phyloP scores from a whole-genome alignment of 441 rosid species.

The Erodium texanum region DNA sequence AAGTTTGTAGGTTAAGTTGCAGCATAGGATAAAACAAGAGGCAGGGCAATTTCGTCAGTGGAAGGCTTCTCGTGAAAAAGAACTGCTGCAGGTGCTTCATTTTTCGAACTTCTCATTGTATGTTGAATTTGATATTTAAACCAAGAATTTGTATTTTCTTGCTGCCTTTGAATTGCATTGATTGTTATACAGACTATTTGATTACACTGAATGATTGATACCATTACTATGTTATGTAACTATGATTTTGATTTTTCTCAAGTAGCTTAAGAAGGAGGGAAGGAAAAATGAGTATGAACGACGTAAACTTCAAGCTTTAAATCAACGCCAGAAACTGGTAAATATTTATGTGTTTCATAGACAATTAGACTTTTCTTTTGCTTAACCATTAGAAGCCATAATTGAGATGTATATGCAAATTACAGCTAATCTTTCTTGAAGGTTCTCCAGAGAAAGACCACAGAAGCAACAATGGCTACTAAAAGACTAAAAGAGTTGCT shows the following conservation, averaged over 20 bases:
- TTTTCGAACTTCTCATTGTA: neutral
- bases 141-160: too few relatives aligned
- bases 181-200: too few relatives aligned
- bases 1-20: conserved; percentile 67
- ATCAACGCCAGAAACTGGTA: conserved; percentile 61
- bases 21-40: conserved; percentile 83
- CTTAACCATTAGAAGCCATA: neutral
- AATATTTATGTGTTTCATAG: neutral
- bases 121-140: neutral
- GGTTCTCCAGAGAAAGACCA: conserved; percentile 78
- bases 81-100: conserved; percentile 67
- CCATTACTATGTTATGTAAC: neutral
- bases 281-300: conserved; percentile 59
- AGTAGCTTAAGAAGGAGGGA: conserved; percentile 60
- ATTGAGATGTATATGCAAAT: neutral
- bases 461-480: conserved; percentile 59
- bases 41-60: conserved; percentile 87
- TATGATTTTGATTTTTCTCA: conserved; percentile 10
- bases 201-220: neutral
- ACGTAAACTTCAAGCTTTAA: conserved; percentile 54
- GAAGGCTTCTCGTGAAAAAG: conserved; percentile 88
- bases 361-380: too few relatives aligned
- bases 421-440: conserved; percentile 20
- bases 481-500: conserved; percentile 59
- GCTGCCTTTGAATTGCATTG: too few relatives aligned